Evolutionary conservation across 208 protist species (phyloP).

Genomic region (Trypanosoma cruzi): DNA sequence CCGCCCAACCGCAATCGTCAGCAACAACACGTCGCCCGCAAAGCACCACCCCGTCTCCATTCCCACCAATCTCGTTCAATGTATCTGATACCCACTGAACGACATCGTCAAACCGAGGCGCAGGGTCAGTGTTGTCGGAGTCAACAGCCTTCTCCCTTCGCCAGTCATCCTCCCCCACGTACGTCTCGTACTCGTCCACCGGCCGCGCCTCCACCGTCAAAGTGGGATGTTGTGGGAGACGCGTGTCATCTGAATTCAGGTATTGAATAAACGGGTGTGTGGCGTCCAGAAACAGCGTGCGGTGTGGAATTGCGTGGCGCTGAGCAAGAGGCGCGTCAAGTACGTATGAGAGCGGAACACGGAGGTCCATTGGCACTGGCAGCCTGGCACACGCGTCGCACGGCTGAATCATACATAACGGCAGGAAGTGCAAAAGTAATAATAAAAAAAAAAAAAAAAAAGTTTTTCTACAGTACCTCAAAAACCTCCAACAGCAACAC

Average conservation of each 20-base stretch:
- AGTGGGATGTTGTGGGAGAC: conserved; percentile 54
- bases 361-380: conserved; percentile 37
- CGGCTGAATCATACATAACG: too few species aligned
- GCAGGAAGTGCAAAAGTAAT: not conserved
- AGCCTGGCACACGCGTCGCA: not conserved
- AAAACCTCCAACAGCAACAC: too few species aligned
- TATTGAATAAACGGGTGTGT: conserved; percentile 67
- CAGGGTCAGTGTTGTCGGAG: not conserved
- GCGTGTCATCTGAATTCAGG: conserved; percentile 79
- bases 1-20: conserved; percentile 83
- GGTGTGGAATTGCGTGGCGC: conserved; percentile 51
- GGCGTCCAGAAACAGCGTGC: conserved; percentile 41
- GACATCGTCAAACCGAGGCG: conserved; percentile 46
- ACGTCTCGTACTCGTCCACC: conserved; percentile 76
- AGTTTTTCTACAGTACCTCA: too few species aligned
- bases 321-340: conserved; percentile 35
- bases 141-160: not conserved
- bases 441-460: too few species aligned
- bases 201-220: conserved; percentile 35
- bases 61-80: conserved; percentile 22
- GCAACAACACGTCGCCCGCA: conserved; percentile 75
- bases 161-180: conserved; percentile 84
- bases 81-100: conserved; percentile 52
- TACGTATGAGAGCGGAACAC: conserved; percentile 65
- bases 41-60: conserved; percentile 72